Base-by-base conservation (phyloP, 331 rosid genomes). In the Quercus tomentella region DNA sequence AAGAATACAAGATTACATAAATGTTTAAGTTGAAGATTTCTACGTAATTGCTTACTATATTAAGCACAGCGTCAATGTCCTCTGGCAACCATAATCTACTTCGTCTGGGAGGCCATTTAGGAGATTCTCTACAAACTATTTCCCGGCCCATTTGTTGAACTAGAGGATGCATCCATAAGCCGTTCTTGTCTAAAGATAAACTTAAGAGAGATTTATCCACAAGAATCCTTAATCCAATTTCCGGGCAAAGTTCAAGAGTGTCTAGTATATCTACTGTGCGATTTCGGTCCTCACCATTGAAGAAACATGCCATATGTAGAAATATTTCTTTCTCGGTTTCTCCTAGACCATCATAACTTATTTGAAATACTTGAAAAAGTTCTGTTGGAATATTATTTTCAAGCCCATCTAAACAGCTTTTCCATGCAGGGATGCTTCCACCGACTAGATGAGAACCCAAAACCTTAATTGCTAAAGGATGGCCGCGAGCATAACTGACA, bases 391-490 rank as follows among this genome's bases (percentile, higher is more conserved):
- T 77, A 72, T 51, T 49, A 68, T 82, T 82, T 55, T 79, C 76
- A 1, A 85, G 54, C 37, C 76, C 73, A 55, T 80, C 56, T 83
- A 85, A 71, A 9, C 73, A 73, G 58, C 86, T 82, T 51, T 76
- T 80, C 88, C 88, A 85, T 72, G 58, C 82, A 51, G 72, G 20
- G 68, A 72, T 72, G 69, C 56, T 82, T 74, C 68, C 73, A 1
- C 75, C 75, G 55, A 52, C 41, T 3, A 85, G 82, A 73, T 72
- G 73, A 11, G 84, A 76, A 23, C 84, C 86, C 80, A 85, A 72
- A 70, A 85, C 76, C 79, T 82, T 76, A 2, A 85, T 58, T 15
- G 77, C 89, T 45, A 85, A 66, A 25, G 89, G 89, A 28, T 26
- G 78, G n/a, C 86, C 86, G 20, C 30, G 73, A 21, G 82, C 84